Percentiles rank a stretch among this genome's conserved stretches.
These are phyloP conservation scores for Diversispora eburnea DNA, from an alignment of 192 early-diverging fungal genomes.

Conservation along the genomic window DNA sequence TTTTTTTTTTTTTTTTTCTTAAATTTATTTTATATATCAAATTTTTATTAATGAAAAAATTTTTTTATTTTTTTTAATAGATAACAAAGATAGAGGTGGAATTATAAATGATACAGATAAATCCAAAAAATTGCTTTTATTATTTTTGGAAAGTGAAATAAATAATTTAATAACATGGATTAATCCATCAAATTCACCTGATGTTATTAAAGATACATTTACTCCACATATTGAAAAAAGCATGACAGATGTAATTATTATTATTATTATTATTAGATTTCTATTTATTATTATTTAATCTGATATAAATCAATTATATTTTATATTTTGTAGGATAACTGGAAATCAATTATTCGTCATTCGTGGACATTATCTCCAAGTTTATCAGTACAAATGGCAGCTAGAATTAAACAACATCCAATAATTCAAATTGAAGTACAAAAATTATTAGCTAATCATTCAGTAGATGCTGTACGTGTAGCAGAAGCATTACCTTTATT, in stretches of 20 bases:
- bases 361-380: conserved; percentile 85
- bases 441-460: conserved; percentile 57
- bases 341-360: conserved; percentile 68
- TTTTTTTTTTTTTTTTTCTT: too few relatives aligned
- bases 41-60: too few relatives aligned
- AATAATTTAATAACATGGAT: conserved; percentile 80
- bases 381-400: conserved; percentile 73
- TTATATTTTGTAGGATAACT: conserved; percentile 52
- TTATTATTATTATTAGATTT: neutral
- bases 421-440: conserved; percentile 64
- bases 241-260: conserved; percentile 35
- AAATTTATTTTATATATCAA: too few relatives aligned
- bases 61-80: neutral
- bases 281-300: neutral
- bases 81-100: conserved; percentile 49
- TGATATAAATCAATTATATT: neutral
- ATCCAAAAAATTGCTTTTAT: conserved; percentile 62
- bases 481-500: conserved; percentile 73
- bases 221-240: conserved; percentile 30
- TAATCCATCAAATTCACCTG: conserved; percentile 59
- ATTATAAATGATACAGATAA: conserved; percentile 47
- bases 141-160: conserved; percentile 89
- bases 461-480: conserved; percentile 62
- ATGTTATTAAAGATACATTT: conserved; percentile 16
- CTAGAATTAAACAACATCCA: conserved; percentile 65